phyloP scores from a whole-genome alignment of 2,329 filamentous ascomycete genomes.

The Botrytis byssoidea region DNA sequence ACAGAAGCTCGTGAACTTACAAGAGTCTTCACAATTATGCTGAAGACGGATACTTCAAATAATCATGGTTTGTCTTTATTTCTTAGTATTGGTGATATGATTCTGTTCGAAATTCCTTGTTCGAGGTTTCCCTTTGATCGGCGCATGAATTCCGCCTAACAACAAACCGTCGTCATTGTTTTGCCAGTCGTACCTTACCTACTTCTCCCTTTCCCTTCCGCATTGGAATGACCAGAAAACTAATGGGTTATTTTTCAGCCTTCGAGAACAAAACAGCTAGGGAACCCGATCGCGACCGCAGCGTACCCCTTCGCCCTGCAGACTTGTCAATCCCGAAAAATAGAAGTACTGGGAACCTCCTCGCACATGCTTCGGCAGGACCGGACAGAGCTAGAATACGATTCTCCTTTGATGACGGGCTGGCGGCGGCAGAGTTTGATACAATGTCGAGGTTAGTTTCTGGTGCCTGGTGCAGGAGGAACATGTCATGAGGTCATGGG shows the following conservation, averaged over 20 bases:
- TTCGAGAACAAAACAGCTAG: conserved; percentile 30
- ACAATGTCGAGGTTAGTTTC: conserved; percentile 67
- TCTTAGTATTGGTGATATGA: background rate
- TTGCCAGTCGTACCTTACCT: background rate
- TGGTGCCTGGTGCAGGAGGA: conserved; percentile 6
- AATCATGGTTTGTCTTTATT: conserved; percentile 34
- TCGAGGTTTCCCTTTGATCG: conserved; percentile 20
- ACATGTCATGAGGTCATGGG: conserved; percentile 3
- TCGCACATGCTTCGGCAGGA: conserved; percentile 41
- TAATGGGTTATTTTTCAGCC: conserved; percentile 28
- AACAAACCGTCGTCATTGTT: background rate
- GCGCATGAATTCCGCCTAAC: conserved; percentile 19
- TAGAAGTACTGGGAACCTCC: conserved; percentile 62
- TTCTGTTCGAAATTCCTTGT: conserved; percentile 1
- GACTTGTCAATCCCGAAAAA: conserved; percentile 57
- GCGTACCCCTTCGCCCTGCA: conserved; percentile 24
- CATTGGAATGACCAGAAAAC: conserved; percentile 13
- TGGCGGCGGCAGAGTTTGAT: conserved; percentile 60
- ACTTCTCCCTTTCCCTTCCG: conserved; percentile 9
- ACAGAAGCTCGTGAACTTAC: conserved; percentile 6
- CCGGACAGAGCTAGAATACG: conserved; percentile 57
- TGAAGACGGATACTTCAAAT: conserved; percentile 37
- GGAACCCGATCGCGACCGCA: conserved; percentile 27
- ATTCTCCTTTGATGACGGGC: conserved; percentile 74
- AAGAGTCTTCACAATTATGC: conserved; percentile 34